Evolutionary conservation across 192 early-diverging fungal species (phyloP).

Genomic region (Phycomyces nitens): DNA sequence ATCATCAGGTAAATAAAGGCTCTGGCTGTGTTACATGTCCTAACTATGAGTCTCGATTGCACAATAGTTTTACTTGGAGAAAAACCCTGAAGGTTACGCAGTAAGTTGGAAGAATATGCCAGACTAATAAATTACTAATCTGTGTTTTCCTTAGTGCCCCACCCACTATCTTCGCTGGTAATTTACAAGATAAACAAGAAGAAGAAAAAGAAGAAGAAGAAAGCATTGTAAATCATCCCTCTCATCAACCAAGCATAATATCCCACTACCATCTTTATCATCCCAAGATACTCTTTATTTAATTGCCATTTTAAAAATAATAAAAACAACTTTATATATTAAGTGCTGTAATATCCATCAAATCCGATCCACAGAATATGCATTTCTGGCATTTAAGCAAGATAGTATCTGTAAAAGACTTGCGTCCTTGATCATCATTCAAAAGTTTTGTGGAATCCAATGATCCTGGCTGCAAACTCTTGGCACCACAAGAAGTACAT

Average conservation of each 20-base stretch:
- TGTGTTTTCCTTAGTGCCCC: conserved; percentile 32
- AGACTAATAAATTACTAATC: neutral
- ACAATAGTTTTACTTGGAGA: conserved; percentile 29
- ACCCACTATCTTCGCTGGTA: conserved; percentile 46
- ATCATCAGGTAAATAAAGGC: conserved; percentile 53
- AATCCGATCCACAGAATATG: conserved; percentile 8
- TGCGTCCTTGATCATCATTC: neutral
- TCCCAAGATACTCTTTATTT: too few species aligned
- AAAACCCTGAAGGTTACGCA: conserved; percentile 76
- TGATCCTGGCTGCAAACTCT: conserved; percentile 7
- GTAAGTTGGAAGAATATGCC: conserved; percentile 23
- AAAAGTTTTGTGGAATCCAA: neutral
- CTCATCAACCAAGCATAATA: neutral
- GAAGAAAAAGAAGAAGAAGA: neutral
- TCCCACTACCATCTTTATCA: neutral
- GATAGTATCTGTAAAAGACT: conserved; percentile 9
- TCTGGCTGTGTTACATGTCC: too few species aligned
- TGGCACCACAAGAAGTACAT: conserved; percentile 9
- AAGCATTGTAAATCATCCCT: neutral
- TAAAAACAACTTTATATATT: too few species aligned
- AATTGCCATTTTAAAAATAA: too few species aligned
- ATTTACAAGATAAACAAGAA: neutral
- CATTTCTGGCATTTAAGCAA: conserved; percentile 7
- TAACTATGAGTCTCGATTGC: neutral
- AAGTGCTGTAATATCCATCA: neutral